These are phyloP conservation scores for Dactylellina cionopaga DNA, from an alignment of 2,329 filamentous ascomycete species.

Conservation along the genomic window DNA sequence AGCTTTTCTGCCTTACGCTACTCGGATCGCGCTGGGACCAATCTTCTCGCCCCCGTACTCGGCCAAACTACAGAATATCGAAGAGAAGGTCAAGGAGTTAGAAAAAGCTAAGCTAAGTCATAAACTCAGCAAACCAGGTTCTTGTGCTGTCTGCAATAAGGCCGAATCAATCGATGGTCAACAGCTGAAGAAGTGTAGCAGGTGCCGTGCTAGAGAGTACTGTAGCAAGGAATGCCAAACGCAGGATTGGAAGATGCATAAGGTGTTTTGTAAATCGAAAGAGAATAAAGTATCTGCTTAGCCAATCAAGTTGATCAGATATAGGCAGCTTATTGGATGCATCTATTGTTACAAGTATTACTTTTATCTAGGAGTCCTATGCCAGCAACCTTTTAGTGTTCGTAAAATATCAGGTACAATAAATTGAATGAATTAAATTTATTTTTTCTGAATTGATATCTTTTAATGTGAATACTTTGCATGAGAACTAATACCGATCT, in stretches of 20 bases:
- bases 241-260: constrained; percentile 25
- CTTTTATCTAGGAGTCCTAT: too few relatives aligned
- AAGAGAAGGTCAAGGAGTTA: background rate
- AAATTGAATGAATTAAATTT: too few relatives aligned
- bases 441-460: too few relatives aligned
- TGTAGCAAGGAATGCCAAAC: constrained; percentile 29
- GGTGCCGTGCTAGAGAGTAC: constrained; percentile 8
- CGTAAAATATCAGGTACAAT: too few relatives aligned
- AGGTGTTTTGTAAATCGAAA: constrained; percentile 1
- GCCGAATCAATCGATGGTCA: background rate
- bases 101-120: background rate
- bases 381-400: too few relatives aligned
- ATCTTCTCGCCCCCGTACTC: constrained; percentile 7
- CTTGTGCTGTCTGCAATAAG: constrained; percentile 6
- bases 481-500: too few relatives aligned
- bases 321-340: too few relatives aligned
- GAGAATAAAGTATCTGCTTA: too few relatives aligned
- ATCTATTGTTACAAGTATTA: too few relatives aligned
- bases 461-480: too few relatives aligned
- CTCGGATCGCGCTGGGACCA: constrained; percentile 7
- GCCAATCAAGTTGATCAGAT: too few relatives aligned
- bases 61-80: background rate
- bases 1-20: constrained; percentile 1
- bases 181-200: background rate
- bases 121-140: constrained; percentile 2